These are phyloP conservation scores for Trametes maxima DNA, from an alignment of 768 basidiomycete genomes.

Conservation along the genomic window DNA sequence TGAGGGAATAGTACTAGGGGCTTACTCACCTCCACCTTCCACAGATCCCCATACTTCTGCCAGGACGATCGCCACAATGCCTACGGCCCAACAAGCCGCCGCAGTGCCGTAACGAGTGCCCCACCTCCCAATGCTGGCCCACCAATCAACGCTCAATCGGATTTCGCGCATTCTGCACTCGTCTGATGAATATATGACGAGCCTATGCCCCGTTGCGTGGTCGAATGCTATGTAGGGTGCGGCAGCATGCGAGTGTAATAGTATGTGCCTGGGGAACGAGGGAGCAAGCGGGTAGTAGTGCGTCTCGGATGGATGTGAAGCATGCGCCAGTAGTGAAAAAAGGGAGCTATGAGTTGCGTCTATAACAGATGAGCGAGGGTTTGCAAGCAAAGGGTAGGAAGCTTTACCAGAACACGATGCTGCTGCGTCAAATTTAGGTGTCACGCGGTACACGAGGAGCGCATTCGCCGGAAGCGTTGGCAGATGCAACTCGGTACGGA, in stretches of 20 bases:
- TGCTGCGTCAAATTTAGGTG: conserved; percentile 33
- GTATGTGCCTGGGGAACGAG: conserved; percentile 37
- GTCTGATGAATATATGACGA: conserved; percentile 63
- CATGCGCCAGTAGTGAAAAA: conserved; percentile 67
- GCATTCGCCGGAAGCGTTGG: conserved; percentile 61
- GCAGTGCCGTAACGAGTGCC: conserved; percentile 76
- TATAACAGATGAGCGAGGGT: not conserved
- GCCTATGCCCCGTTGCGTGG: conserved; percentile 44
- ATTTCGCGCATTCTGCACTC: conserved; percentile 52
- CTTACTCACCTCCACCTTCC: conserved; percentile 33
- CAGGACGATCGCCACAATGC: conserved; percentile 61
- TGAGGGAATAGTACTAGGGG: not conserved
- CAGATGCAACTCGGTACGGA: conserved; percentile 50
- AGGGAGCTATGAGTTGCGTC: conserved; percentile 50
- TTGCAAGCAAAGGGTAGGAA: no score
- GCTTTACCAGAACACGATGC: conserved; percentile 35
- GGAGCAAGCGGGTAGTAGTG: conserved; percentile 64
- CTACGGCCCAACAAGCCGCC: conserved; percentile 72
- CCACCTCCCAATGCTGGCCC: conserved; percentile 68
- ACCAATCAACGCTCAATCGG: conserved; percentile 67
- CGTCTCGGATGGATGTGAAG: conserved; percentile 59
- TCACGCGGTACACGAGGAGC: conserved; percentile 65
- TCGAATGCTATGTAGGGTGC: conserved; percentile 61
- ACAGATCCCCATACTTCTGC: conserved; percentile 50
- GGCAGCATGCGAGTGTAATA: conserved; percentile 69